Evolutionary conservation across 306 rosid species (phyloP).

Genomic region (Bauhinia variegata): DNA sequence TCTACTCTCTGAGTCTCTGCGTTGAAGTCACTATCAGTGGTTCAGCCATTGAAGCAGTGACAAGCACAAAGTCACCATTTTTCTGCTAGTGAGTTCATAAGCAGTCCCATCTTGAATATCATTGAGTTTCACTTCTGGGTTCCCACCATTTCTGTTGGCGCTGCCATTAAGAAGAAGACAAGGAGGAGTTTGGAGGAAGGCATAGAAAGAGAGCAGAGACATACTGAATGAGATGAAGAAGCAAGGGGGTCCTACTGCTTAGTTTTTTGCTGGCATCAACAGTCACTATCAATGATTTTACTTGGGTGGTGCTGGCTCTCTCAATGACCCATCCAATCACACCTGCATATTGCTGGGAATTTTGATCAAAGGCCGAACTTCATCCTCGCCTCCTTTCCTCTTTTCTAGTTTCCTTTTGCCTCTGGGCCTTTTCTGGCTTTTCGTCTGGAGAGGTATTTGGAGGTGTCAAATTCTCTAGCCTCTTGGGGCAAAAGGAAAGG

Average conservation of each 20-base stretch:
- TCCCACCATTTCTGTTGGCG: slow-evolving; percentile 7
- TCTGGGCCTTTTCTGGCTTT: slow-evolving; percentile 26
- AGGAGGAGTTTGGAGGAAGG: not conserved
- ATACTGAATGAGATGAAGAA: slow-evolving; percentile 41
- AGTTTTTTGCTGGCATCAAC: slow-evolving; percentile 63
- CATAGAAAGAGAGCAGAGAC: slow-evolving; percentile 16
- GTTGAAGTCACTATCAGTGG: slow-evolving; percentile 35
- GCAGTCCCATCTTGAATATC: slow-evolving; percentile 36
- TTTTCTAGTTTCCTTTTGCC: slow-evolving; percentile 22
- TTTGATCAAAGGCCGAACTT: slow-evolving; percentile 35
- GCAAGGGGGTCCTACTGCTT: slow-evolving; percentile 60
- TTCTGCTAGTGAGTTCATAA: slow-evolving; percentile 30
- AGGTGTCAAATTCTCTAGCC: slow-evolving; percentile 6
- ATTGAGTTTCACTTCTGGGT: slow-evolving; percentile 42
- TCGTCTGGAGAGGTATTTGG: slow-evolving; percentile 23
- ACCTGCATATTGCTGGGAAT: slow-evolving; percentile 30
- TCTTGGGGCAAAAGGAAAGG: slow-evolving; percentile 40
- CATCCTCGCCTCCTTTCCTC: slow-evolving; percentile 18
- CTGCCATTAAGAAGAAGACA: slow-evolving; percentile 18
- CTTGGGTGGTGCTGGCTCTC: slow-evolving; percentile 50
- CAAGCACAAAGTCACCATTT: slow-evolving; percentile 19
- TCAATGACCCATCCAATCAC: slow-evolving; percentile 58
- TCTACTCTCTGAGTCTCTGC: not conserved
- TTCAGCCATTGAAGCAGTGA: slow-evolving; percentile 30
- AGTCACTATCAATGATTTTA: slow-evolving; percentile 67